Evolutionary conservation across 768 basidiomycete genomes (phyloP), one percentile per base, ranked within the genome.

Genomic region (Rhizopogon vinicolor): DNA sequence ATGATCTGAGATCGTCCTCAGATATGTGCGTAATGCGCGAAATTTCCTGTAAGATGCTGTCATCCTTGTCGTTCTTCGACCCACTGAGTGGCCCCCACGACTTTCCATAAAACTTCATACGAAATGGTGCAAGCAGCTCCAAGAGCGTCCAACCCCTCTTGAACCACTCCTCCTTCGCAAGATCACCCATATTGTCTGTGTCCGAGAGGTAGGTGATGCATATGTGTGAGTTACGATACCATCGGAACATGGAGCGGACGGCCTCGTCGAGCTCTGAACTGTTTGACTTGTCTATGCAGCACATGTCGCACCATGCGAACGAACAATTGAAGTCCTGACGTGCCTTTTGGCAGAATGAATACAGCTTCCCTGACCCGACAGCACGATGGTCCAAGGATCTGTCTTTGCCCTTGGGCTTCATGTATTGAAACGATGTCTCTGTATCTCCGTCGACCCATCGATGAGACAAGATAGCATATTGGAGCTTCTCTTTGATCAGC

Each of bases 241-340:
- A 57, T 39, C 56, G 42, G 19, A 53, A 57, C 56, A 57, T 57
- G 22, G 56, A 57, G 10, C 56, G 41, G 42, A 57, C 45, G 37
- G 56, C 56, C 29, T 57, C 56, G 16, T 58, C 57, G 7, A 62
- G 53, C n/a, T 61, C 61, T 16, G 61, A 49, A 29, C 60, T 62
- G 44, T 60, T 62, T 10, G 54, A 41, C 31, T 55, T 63, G 54
- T 63, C 58, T 46, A 62, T 59, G 41, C 62, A 63, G 22, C 53
- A 58, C 18, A 57, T 58, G 25, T 61, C 60, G 25, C 44, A 51
- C 61, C 60, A 62, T 19, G 46, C 61, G 10, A 51, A 57, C 6
- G 37, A 29, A 42, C 56, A 55, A 14, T 40, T 39, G 37, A 54
- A 57, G 14, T 57, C 56, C 7, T 39, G 7, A 4, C 40, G 43